Base-by-base conservation (phyloP, 306 rosid species). In the Prunus mira region DNA sequence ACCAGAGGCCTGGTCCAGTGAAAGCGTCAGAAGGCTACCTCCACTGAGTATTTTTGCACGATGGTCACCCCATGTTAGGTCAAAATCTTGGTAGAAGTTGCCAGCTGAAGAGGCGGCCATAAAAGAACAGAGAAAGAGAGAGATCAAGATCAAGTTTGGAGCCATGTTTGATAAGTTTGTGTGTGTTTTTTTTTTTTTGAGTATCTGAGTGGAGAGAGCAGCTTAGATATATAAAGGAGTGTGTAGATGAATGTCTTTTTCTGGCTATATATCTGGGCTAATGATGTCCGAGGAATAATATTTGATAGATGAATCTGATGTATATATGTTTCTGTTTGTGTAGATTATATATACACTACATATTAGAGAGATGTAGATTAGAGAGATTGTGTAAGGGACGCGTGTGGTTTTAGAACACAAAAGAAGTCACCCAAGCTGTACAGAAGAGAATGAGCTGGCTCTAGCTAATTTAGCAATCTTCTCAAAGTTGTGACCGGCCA, bases 1-100 rank as follows among this genome's bases (percentile, higher is more conserved):
- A 82, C 85, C 85, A 5, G 79, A 82, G 65, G 32, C 34, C 7
- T 18, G 69, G 82, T 82, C 77, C 1, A 82, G 82, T 18, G 79
- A 73, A 24, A 82, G 86, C 1, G 79, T 41, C 47, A 82, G 86
- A 71, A 78, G 69, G 32, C 62, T 68, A 17, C 86, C 86, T 3
- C 72, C 62, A 14, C 74, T 19, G 57, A 78, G 69, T n/a, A 82
- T 67, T 66, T 30, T 69, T 41, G 80, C 86, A 41, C 82, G 79
- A 2, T 67, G 73, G 46, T 45, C 82, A 17, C 86, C 86, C 86
- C 86, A 82, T 4, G 46, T 63, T 17, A 78, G 27, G 69, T 78
- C 70, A 19, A 78, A 74, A 18, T 82, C 73, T 50, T 45, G 46
- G 30, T 54, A 56, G 9, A 82, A 82, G 25, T 75, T 17, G 19